Percentiles rank a stretch among this genome's conserved stretches.
Evolutionary conservation across 2,329 filamentous ascomycete genomes (phyloP).

Genomic region (Thelonectria olida): DNA sequence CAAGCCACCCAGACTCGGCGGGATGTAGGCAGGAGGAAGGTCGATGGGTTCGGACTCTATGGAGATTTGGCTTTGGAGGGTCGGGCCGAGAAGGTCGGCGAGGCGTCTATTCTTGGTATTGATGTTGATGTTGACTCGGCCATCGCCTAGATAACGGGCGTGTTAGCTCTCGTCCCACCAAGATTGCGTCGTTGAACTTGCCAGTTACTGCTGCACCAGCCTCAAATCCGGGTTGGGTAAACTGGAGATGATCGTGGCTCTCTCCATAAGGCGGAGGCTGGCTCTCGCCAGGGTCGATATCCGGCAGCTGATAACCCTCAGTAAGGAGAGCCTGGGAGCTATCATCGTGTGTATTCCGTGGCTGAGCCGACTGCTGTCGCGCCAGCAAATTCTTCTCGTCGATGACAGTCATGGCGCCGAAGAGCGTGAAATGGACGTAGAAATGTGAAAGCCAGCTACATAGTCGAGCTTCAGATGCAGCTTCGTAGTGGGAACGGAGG

Average conservation of each 20-base stretch:
- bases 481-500: background rate
- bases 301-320: constrained; percentile 53
- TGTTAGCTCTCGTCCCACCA: constrained; percentile 23
- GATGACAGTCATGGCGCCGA: constrained; percentile 37
- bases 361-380: constrained; percentile 29
- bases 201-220: constrained; percentile 68
- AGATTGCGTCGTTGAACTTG: constrained; percentile 36
- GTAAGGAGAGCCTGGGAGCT: constrained; percentile 44
- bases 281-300: constrained; percentile 52
- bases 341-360: constrained; percentile 20
- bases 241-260: constrained; percentile 62
- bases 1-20: constrained; percentile 74
- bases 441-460: constrained; percentile 2
- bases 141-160: constrained; percentile 64
- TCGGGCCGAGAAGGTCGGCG: constrained; percentile 73
- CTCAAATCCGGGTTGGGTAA: constrained; percentile 70
- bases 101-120: constrained; percentile 74
- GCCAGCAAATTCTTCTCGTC: constrained; percentile 41
- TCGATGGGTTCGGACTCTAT: constrained; percentile 54
- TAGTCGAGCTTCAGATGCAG: constrained; percentile 1
- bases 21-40: constrained; percentile 75
- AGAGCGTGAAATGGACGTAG: background rate
- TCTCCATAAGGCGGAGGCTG: constrained; percentile 69
- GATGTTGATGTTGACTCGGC: constrained; percentile 82
- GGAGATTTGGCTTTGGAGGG: constrained; percentile 65